Evolutionary conservation across 805 yeast genomes (phyloP).

Genomic region (Monosporozyma servazzii): DNA sequence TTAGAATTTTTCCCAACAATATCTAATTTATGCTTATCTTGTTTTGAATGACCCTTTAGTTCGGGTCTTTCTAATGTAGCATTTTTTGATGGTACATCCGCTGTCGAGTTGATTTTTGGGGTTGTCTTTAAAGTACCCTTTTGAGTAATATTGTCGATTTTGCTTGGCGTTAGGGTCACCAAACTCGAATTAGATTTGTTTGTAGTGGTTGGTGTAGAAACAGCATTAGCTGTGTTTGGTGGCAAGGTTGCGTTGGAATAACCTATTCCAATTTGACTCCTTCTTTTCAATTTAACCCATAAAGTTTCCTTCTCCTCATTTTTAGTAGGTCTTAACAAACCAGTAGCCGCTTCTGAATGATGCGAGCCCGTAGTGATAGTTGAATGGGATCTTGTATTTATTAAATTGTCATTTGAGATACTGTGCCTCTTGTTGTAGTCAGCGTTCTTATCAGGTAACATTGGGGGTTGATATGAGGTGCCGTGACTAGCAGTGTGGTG

Average conservation of each 20-base stretch:
- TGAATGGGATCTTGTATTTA: neutral
- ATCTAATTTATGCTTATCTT: neutral
- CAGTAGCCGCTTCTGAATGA: neutral
- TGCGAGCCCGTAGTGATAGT: conserved; percentile 7
- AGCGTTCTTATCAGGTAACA: neutral
- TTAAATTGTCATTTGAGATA: conserved; percentile 2
- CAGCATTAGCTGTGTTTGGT: conserved; percentile 2
- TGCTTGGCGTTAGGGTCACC: conserved; percentile 6
- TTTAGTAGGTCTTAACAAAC: conserved; percentile 7
- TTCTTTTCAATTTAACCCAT: conserved; percentile 26
- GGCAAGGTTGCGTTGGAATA: conserved; percentile 5
- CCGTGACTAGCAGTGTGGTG: conserved; percentile 1
- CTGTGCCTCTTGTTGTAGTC: conserved; percentile 2
- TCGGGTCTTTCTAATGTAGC: neutral
- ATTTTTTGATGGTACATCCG: neutral
- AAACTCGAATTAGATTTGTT: conserved; percentile 3
- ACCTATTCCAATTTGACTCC: conserved; percentile 14
- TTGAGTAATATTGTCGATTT: neutral
- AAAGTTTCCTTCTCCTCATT: conserved; percentile 20
- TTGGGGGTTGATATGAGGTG: neutral
- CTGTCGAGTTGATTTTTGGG: neutral
- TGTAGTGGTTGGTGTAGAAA: neutral
- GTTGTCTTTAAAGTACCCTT: neutral
- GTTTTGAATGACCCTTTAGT: neutral
- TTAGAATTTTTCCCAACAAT: neutral